These are phyloP conservation scores for Leptoxyphium fumago DNA, from an alignment of 2,329 filamentous ascomycete genomes.

Conservation along the genomic window DNA sequence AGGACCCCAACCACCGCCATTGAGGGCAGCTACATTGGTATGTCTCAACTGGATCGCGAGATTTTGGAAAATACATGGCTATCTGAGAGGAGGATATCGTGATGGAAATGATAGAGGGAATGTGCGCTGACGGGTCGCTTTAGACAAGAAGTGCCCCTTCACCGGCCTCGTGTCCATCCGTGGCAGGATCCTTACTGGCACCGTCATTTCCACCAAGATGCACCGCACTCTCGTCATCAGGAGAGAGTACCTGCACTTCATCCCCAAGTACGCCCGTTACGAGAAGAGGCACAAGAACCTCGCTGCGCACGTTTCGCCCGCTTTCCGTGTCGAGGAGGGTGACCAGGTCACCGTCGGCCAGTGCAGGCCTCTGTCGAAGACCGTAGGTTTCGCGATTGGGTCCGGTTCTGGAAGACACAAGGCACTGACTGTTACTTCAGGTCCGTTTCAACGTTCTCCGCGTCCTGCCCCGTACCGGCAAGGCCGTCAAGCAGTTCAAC, in stretches of 20 bases:
- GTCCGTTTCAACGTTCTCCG: constrained; percentile 99
- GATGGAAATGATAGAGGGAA: neutral
- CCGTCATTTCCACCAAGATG: constrained; percentile 99
- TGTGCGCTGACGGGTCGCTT: constrained; percentile 2
- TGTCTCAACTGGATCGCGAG: constrained; percentile 23
- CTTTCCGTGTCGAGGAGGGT: constrained; percentile 99
- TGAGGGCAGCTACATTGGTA: constrained; percentile 98
- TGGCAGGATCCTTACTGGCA: constrained; percentile 98
- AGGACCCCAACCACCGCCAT: constrained; percentile 96
- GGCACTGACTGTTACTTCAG: constrained; percentile 30
- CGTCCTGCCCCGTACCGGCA: constrained; percentile 92
- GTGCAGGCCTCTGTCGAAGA: constrained; percentile 99
- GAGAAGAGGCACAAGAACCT: constrained; percentile 99
- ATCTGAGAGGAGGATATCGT: neutral
- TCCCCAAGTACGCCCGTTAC: constrained; percentile 99
- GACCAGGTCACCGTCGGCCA: constrained; percentile 99
- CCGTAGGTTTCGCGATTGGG: constrained; percentile 50
- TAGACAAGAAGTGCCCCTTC: constrained; percentile 99
- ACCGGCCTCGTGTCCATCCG: constrained; percentile 98
- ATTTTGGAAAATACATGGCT: neutral
- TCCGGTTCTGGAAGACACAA: neutral
- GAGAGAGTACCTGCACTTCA: constrained; percentile 99
- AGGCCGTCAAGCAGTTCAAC: constrained; percentile 92
- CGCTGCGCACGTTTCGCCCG: constrained; percentile 93
- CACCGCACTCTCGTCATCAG: constrained; percentile 99